Evolutionary conservation across 768 basidiomycete species (phyloP).

Genomic region (Xerocomus spinulosus): DNA sequence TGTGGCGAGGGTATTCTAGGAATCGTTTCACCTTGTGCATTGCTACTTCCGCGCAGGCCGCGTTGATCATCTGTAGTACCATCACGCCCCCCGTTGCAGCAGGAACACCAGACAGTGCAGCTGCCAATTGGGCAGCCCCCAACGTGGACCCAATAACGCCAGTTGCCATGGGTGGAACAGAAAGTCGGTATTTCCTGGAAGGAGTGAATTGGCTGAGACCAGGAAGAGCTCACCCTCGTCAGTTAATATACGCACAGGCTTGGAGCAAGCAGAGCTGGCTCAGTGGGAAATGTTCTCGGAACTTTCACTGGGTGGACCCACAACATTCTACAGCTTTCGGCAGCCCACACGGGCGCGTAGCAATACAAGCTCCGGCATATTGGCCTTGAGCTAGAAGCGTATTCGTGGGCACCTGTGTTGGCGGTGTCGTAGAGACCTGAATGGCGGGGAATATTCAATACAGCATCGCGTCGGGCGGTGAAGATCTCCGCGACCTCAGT

Average conservation of each 20-base stretch:
- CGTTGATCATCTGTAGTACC: constrained; percentile 41
- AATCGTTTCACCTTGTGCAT: constrained; percentile 45
- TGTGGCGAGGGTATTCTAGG: too few relatives aligned
- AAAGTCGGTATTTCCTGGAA: too few relatives aligned
- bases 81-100: constrained; percentile 42
- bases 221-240: not conserved
- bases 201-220: not conserved
- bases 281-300: too few relatives aligned
- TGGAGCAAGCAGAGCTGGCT: too few relatives aligned
- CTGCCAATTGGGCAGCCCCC: constrained; percentile 39
- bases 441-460: too few relatives aligned
- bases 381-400: too few relatives aligned
- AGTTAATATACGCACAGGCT: constrained; percentile 8
- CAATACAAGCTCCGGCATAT: too few relatives aligned
- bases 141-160: constrained; percentile 14
- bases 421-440: too few relatives aligned
- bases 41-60: constrained; percentile 42
- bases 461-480: too few relatives aligned
- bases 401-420: too few relatives aligned
- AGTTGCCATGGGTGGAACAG: constrained; percentile 15
- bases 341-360: too few relatives aligned
- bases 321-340: constrained; percentile 4
- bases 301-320: constrained; percentile 5
- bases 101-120: constrained; percentile 42
- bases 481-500: constrained; percentile 4